Evolutionary conservation across 352 stramenopile genomes (phyloP).

Genomic region (Nothophytophthora sp.): DNA sequence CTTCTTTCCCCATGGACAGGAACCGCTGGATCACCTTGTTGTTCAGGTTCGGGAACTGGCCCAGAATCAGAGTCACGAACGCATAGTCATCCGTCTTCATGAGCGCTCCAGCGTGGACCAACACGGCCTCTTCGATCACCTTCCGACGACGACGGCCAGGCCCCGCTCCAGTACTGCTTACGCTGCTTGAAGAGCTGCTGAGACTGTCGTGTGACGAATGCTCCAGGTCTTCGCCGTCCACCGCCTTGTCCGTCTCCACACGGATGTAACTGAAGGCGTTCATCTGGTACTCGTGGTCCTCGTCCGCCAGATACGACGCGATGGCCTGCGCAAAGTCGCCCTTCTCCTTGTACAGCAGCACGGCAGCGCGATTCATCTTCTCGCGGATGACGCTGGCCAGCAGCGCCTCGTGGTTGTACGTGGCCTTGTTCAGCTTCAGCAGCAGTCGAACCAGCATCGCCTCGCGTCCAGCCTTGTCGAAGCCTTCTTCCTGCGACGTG

Average conservation of each 20-base stretch:
- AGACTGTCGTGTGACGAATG: conserved; percentile 34
- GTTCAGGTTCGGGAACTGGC: conserved; percentile 86
- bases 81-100: conserved; percentile 90
- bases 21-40: conserved; percentile 88
- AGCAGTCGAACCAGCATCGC: conserved; percentile 84
- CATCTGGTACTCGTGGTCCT: conserved; percentile 82
- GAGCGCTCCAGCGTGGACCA: conserved; percentile 72
- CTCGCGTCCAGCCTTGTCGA: conserved; percentile 80
- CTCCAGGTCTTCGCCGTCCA: conserved; percentile 40
- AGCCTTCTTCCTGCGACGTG: conserved; percentile 80
- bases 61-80: conserved; percentile 87
- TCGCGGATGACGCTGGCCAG: conserved; percentile 71
- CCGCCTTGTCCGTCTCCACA: conserved; percentile 50
- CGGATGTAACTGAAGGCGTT: conserved; percentile 88
- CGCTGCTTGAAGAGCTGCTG: too few relatives aligned
- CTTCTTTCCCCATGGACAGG: conserved; percentile 76
- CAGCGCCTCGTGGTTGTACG: conserved; percentile 76
- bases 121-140: conserved; percentile 76
- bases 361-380: conserved; percentile 82
- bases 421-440: conserved; percentile 83
- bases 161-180: conserved; percentile 22
- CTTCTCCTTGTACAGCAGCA: conserved; percentile 83
- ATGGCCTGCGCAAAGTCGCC: conserved; percentile 74
- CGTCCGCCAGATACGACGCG: conserved; percentile 79
- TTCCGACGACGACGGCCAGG: conserved; percentile 51